These are phyloP conservation scores for Saraca asoca DNA, from an alignment of 331 rosid species.

Conservation along the genomic window DNA sequence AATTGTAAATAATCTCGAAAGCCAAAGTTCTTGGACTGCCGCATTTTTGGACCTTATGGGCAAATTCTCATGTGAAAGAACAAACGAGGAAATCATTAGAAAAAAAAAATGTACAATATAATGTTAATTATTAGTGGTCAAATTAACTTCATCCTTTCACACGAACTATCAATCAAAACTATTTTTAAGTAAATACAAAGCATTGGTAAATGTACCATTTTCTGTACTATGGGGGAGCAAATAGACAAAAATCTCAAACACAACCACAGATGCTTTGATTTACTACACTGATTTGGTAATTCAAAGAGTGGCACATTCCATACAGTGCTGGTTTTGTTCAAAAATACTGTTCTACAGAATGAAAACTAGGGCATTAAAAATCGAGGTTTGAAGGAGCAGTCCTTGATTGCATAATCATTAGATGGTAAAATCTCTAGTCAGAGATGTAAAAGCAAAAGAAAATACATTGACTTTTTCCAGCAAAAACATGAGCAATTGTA, in stretches of 20 bases:
- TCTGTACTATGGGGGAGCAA: not conserved
- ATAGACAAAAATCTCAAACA: too few species aligned
- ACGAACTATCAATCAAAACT: not conserved
- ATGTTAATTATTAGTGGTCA: not conserved
- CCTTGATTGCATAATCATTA: too few species aligned
- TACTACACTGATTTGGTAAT: not conserved
- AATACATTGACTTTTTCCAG: too few species aligned
- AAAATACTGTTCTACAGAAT: too few species aligned
- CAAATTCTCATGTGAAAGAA: not conserved
- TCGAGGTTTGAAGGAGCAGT: too few species aligned
- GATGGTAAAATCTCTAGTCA: too few species aligned
- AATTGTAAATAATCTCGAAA: slow-evolving; percentile 17
- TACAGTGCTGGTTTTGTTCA: too few species aligned
- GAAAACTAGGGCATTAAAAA: too few species aligned
- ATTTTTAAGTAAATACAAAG: slow-evolving; percentile 1
- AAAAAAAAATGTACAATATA: not conserved
- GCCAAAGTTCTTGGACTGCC: slow-evolving; percentile 8
- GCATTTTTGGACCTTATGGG: slow-evolving; percentile 14
- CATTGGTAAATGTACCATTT: not conserved
- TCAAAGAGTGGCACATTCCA: not conserved
- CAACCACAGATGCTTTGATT: not conserved
- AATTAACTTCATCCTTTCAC: not conserved
- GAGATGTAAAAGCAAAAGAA: too few species aligned
- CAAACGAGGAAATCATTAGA: not conserved
- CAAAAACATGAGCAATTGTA: too few species aligned